Conservation (phyloP, 2,329 filamentous ascomycete species). For the Pyricularia grisea region DNA sequence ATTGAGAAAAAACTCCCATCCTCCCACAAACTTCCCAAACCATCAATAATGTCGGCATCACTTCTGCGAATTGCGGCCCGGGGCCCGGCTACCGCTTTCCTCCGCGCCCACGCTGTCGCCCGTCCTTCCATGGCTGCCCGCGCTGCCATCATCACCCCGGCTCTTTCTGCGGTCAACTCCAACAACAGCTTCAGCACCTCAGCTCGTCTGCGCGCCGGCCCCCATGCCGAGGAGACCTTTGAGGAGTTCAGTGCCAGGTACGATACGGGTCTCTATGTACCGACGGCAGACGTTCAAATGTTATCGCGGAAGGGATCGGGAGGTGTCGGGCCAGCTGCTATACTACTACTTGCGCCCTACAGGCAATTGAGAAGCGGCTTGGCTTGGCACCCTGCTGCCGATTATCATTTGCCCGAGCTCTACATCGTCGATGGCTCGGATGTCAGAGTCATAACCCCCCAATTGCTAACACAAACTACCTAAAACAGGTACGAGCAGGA, state of each 20-base stretch:
- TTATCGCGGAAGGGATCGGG: not conserved
- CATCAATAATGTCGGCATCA: constrained; percentile 38
- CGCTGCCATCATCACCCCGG: constrained; percentile 43
- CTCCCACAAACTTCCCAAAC: not conserved
- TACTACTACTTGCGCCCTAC: not conserved
- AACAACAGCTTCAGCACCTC: constrained; percentile 54
- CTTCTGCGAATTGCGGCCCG: constrained; percentile 65
- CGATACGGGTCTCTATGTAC: not conserved
- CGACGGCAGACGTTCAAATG: not conserved
- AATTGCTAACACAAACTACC: constrained; percentile 26
- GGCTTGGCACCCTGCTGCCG: not conserved
- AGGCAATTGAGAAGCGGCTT: not conserved
- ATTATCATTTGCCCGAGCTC: not conserved
- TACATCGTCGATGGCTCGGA: not conserved
- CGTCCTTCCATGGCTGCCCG: constrained; percentile 35
- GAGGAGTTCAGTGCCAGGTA: constrained; percentile 99
- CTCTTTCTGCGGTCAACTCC: constrained; percentile 33
- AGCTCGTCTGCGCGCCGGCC: constrained; percentile 37
- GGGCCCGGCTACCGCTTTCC: constrained; percentile 51
- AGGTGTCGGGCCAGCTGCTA: not conserved
- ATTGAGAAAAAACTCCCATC: not conserved
- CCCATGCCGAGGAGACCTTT: constrained; percentile 88
- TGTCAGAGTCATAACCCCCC: constrained; percentile 1
- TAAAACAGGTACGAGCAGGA: constrained; percentile 91
- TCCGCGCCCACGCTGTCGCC: constrained; percentile 51